phyloP scores from a whole-genome alignment of 257 asterid species.

The Cordia subcordata region DNA sequence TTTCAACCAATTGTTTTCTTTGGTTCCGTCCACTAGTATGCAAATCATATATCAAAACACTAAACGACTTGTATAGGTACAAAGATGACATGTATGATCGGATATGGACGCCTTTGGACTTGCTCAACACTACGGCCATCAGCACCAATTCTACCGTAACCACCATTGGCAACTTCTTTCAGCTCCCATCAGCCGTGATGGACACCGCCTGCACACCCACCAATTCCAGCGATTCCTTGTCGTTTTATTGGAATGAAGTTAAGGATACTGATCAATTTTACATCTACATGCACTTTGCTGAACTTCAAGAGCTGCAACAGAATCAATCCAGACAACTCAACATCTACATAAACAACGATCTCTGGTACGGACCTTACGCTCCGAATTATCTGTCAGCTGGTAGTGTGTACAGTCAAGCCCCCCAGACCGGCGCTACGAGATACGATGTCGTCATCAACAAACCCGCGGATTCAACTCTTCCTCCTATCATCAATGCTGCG shows the following conservation, averaged over 20 bases:
- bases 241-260: neutral
- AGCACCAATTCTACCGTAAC: neutral
- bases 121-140: neutral
- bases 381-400: neutral
- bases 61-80: constrained; percentile 19
- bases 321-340: constrained; percentile 8
- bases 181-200: constrained; percentile 8
- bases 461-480: constrained; percentile 14
- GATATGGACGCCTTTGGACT: constrained; percentile 6
- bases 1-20: too few relatives aligned
- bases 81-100: constrained; percentile 23
- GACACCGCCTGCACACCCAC: constrained; percentile 9
- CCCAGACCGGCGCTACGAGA: neutral
- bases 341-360: constrained; percentile 8
- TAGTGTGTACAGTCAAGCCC: neutral
- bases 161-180: neutral
- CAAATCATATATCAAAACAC: too few relatives aligned
- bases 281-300: constrained; percentile 19
- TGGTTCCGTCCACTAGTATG: too few relatives aligned
- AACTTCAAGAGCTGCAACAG: neutral
- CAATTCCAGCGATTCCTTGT: neutral
- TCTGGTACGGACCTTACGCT: neutral
- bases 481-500: constrained; percentile 14
- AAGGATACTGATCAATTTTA: neutral
- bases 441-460: neutral